phyloP scores from a whole-genome alignment of 441 rosid genomes.

The Hura crepitans region DNA sequence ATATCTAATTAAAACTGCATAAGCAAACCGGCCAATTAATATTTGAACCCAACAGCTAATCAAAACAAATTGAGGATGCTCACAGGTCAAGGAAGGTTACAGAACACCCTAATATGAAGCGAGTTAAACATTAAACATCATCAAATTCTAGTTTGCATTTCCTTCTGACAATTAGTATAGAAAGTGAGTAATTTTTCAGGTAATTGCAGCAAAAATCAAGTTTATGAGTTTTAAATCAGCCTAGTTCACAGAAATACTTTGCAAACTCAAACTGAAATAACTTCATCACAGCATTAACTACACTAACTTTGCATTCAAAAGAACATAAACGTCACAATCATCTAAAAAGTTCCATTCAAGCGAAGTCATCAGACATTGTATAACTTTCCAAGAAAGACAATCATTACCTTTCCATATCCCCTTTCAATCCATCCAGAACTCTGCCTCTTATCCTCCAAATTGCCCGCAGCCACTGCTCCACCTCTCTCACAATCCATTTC shows the following conservation, averaged over 20 bases:
- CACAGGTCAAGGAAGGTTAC: slow-evolving; percentile 4
- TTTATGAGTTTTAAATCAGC: not conserved
- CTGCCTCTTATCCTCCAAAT: slow-evolving; percentile 32
- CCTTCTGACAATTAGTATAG: not conserved
- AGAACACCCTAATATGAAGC: not conserved
- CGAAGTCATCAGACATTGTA: not conserved
- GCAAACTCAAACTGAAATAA: not conserved
- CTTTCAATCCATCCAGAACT: slow-evolving; percentile 23
- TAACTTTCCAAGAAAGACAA: not conserved
- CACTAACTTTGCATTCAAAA: not conserved
- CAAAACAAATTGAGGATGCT: not conserved
- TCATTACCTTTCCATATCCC: slow-evolving; percentile 39
- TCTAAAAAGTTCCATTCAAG: not conserved
- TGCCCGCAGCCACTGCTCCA: slow-evolving; percentile 32
- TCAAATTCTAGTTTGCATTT: not conserved
- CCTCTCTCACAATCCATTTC: slow-evolving; percentile 31
- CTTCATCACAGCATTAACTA: slow-evolving; percentile 1
- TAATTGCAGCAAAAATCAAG: not conserved
- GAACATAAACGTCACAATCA: not conserved
- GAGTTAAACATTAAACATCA: not conserved
- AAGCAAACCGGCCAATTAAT: not conserved
- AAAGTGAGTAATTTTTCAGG: not conserved
- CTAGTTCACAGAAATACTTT: not conserved
- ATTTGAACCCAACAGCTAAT: not conserved
- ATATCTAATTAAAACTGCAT: not conserved